phyloP scores from a whole-genome alignment of 2,329 filamentous ascomycete genomes.

The Cytospora leucostoma region DNA sequence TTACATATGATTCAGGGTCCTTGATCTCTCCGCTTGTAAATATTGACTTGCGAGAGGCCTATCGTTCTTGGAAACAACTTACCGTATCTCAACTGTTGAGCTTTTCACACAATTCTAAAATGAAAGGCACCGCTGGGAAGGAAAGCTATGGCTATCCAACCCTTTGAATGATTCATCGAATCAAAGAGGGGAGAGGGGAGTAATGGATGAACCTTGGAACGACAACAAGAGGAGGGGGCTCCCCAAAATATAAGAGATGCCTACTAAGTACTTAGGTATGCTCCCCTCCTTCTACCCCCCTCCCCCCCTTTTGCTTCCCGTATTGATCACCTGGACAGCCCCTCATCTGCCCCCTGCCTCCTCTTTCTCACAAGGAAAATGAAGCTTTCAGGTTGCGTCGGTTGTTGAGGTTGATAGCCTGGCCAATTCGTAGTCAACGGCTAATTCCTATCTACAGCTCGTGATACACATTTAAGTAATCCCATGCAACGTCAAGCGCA shows the following conservation, averaged over 20 bases:
- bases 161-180: not conserved
- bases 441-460: not conserved
- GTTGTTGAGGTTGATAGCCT: not conserved
- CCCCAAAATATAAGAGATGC: not conserved
- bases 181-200: not conserved
- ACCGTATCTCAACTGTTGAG: not conserved
- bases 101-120: not conserved
- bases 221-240: not conserved
- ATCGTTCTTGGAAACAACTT: not conserved
- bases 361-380: not conserved
- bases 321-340: not conserved
- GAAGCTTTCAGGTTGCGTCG: not conserved
- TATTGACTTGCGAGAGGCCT: not conserved
- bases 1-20: not conserved
- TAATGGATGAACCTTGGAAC: not conserved
- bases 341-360: constrained; percentile 1
- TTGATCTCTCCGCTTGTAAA: not conserved
- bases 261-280: not conserved
- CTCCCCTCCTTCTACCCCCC: not conserved
- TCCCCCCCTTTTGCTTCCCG: not conserved
- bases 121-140: not conserved
- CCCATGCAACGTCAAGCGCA: not conserved
- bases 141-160: not conserved
- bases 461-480: not conserved
- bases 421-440: not conserved